Percentiles rank a stretch among this genome's conserved stretches.
Conservation (phyloP, 163 green algal species). For the Scenedesmus sp. region DNA sequence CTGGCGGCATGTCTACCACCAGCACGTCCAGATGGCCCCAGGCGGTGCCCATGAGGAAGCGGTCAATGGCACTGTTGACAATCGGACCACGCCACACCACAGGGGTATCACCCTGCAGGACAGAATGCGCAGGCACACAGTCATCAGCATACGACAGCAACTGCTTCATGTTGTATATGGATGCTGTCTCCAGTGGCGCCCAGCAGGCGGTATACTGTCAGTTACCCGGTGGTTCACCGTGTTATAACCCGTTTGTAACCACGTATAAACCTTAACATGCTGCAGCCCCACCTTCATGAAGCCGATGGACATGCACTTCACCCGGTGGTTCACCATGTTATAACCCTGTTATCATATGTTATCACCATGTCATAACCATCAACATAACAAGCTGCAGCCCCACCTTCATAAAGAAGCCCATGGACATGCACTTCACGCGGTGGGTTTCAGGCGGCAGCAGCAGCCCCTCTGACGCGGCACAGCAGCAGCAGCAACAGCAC, state of each 20-base stretch:
- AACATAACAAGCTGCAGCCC: not conserved
- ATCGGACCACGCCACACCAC: conserved; percentile 94
- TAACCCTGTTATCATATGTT: not conserved
- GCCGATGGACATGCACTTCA: not conserved
- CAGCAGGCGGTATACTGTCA: too few species aligned
- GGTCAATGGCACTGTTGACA: conserved; percentile 90
- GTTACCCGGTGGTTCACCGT: too few species aligned
- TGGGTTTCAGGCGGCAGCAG: conserved; percentile 87
- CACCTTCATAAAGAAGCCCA: conserved; percentile 92
- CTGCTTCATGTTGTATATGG: too few species aligned
- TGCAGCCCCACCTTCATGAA: too few species aligned
- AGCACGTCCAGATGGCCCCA: conserved; percentile 94
- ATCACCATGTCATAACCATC: not conserved
- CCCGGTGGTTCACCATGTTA: not conserved
- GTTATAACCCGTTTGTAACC: too few species aligned
- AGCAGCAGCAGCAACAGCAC: not conserved
- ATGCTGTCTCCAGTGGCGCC: too few species aligned
- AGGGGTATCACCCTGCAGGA: conserved; percentile 68
- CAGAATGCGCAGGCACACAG: not conserved
- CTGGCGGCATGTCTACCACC: conserved; percentile 97
- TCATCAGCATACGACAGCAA: not conserved
- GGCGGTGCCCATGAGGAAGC: conserved; percentile 83
- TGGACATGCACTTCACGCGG: conserved; percentile 89
- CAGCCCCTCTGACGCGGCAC: conserved; percentile 38
- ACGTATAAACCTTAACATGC: too few species aligned